Conservation (phyloP, 2,329 filamentous ascomycete genomes). For the Sclerotinia subarctica region DNA sequence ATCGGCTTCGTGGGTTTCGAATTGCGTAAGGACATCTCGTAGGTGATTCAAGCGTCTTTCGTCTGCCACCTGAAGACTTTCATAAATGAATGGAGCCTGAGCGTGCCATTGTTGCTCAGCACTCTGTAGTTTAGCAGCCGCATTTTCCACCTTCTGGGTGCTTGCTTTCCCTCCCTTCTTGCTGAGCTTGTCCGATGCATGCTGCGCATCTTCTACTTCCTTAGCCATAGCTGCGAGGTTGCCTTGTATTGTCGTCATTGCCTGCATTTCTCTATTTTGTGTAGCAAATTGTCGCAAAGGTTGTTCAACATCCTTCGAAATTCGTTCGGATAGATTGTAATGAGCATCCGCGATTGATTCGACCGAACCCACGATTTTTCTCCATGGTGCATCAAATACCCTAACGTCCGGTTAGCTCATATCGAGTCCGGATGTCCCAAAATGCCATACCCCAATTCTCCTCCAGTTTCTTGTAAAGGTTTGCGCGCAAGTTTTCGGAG, state of each 20-base stretch:
- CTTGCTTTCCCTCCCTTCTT: conserved; percentile 76
- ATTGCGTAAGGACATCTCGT: conserved; percentile 85
- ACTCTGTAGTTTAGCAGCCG: conserved; percentile 68
- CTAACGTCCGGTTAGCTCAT: conserved; percentile 47
- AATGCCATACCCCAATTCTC: conserved; percentile 77
- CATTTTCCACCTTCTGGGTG: conserved; percentile 72
- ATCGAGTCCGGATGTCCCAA: neutral
- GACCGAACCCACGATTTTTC: conserved; percentile 75
- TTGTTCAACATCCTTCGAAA: conserved; percentile 84
- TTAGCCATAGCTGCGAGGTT: conserved; percentile 79
- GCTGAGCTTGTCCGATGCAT: conserved; percentile 78
- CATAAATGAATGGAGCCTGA: conserved; percentile 91
- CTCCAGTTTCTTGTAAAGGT: conserved; percentile 69
- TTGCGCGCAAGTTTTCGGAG: conserved; percentile 77
- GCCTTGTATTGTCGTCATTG: conserved; percentile 74
- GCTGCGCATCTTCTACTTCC: conserved; percentile 79
- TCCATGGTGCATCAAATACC: conserved; percentile 87
- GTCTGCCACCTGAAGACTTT: conserved; percentile 85
- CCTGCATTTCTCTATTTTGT: conserved; percentile 71
- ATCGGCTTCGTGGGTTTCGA: conserved; percentile 89
- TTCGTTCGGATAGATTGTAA: conserved; percentile 71
- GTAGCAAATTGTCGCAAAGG: conserved; percentile 74
- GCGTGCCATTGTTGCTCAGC: conserved; percentile 88
- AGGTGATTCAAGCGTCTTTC: conserved; percentile 87
- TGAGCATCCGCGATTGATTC: conserved; percentile 82